Evolutionary conservation across 768 basidiomycete genomes (phyloP).

Genomic region (Pleurotus salmoneostramineus): DNA sequence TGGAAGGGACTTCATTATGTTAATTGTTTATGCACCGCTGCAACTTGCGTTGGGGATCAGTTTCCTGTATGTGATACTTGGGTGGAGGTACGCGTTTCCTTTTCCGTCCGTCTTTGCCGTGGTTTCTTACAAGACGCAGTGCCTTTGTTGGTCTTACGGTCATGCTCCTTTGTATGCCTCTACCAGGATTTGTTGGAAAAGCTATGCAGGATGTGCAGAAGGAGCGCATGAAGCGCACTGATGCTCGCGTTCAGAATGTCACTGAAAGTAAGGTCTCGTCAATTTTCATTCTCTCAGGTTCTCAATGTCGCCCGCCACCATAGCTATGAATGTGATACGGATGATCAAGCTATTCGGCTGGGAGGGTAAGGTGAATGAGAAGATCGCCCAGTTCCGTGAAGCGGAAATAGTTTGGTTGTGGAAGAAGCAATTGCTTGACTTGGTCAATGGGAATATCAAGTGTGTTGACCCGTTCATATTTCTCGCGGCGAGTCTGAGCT

Average conservation of each 20-base stretch:
- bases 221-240: constrained; percentile 46
- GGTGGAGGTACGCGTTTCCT: constrained; percentile 20
- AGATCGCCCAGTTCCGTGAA: constrained; percentile 53
- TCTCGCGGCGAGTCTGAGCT: neutral
- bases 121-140: constrained; percentile 22
- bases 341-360: constrained; percentile 74
- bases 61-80: constrained; percentile 26
- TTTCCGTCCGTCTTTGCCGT: constrained; percentile 5
- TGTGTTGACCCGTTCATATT: constrained; percentile 15
- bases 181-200: constrained; percentile 54
- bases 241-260: constrained; percentile 56
- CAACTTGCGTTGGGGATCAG: constrained; percentile 16
- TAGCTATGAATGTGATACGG: constrained; percentile 52
- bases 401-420: constrained; percentile 54
- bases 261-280: constrained; percentile 47
- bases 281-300: neutral
- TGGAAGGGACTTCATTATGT: constrained; percentile 27
- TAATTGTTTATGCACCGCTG: constrained; percentile 19
- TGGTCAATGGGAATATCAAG: constrained; percentile 42
- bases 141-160: constrained; percentile 53
- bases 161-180: constrained; percentile 46
- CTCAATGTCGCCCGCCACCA: constrained; percentile 18
- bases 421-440: constrained; percentile 45
- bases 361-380: constrained; percentile 50
- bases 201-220: constrained; percentile 42